Evolutionary conservation across 108 stramenopile species (phyloP), one percentile per base, ranked within the genome.

Genomic region (Epipyxis sp.): DNA sequence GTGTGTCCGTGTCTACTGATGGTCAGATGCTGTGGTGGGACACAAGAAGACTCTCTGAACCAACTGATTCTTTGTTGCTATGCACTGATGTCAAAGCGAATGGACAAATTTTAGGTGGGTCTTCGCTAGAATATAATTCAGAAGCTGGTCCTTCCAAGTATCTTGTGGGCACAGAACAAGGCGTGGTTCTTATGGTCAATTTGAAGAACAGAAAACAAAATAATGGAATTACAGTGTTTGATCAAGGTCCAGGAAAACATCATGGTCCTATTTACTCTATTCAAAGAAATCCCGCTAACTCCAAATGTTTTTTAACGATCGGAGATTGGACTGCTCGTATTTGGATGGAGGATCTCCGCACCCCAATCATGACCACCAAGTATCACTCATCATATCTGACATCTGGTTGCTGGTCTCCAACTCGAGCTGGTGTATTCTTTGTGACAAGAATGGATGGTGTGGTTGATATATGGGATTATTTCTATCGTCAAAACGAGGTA

Each of bases 301-400:
- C 87, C 78, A 91, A 92, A 78, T 94, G 88, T 79, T 93, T 92
- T 85, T 80, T 92, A 83, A 91, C 91, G 25, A 90, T 91, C 1
- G 93, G 93, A n/a, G 93, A 92, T 80, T 94, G 93, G 93, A 90
- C 90, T 1, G 90, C 93, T 25, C 77, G 87, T 30, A 87, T 94
- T 30, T 94, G 93, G 93, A 81, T 86, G 13, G 93, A 94, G 42
- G 93, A 94, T 72, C 69, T 91, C 34, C 88, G 88, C 79, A 83
- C 83, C 1, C 91, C 91, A 50, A 91, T 92, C 42, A 91, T 94
- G 72, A 89, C 91, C 39, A 92, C 91, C 46, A 92, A 92, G 27
- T 92, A 92, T 80, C 89, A 90, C 80, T 46, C 76, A 34, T 87
- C 88, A 30, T 92, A 91, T 81, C 76, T 94, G 37, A 94, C 91